These are phyloP conservation scores for Arthromyces matolae DNA, from an alignment of 768 basidiomycete species.

Conservation along the genomic window DNA sequence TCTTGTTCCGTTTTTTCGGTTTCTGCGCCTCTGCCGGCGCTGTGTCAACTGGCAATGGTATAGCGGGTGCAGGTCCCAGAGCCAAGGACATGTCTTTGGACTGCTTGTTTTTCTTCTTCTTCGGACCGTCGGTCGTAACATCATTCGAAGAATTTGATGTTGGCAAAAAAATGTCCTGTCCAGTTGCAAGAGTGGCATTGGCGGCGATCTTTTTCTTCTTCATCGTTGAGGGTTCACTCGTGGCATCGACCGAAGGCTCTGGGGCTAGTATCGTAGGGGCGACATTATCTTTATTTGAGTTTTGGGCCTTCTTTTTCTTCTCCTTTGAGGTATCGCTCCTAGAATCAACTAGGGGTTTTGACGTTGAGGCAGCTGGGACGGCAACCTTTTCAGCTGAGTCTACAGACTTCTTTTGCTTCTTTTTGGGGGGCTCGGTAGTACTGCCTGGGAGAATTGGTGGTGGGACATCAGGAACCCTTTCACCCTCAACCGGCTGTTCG, in stretches of 20 bases:
- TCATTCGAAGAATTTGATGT: neutral
- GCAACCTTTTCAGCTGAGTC: too few relatives aligned
- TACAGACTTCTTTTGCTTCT: conserved; percentile 2
- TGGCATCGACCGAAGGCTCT: neutral
- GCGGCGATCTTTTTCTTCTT: conserved; percentile 13
- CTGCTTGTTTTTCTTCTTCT: too few relatives aligned
- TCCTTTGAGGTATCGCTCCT: too few relatives aligned
- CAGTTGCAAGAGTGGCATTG: neutral
- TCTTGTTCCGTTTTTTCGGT: conserved; percentile 1
- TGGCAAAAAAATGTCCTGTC: neutral
- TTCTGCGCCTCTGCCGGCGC: neutral
- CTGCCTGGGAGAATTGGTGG: neutral
- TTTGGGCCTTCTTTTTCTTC: too few relatives aligned
- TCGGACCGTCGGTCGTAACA: neutral
- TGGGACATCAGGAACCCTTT: neutral
- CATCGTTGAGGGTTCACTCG: conserved; percentile 9
- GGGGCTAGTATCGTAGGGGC: neutral
- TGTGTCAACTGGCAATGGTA: neutral
- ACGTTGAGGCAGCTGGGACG: too few relatives aligned
- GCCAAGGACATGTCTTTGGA: too few relatives aligned
- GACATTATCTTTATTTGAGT: neutral
- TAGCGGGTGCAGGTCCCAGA: neutral
- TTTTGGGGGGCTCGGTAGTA: conserved; percentile 6
- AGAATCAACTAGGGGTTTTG: too few relatives aligned
- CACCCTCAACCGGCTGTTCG: neutral